Evolutionary conservation across 768 basidiomycete genomes (phyloP).

Genomic region (Scleroderma citrinum): DNA sequence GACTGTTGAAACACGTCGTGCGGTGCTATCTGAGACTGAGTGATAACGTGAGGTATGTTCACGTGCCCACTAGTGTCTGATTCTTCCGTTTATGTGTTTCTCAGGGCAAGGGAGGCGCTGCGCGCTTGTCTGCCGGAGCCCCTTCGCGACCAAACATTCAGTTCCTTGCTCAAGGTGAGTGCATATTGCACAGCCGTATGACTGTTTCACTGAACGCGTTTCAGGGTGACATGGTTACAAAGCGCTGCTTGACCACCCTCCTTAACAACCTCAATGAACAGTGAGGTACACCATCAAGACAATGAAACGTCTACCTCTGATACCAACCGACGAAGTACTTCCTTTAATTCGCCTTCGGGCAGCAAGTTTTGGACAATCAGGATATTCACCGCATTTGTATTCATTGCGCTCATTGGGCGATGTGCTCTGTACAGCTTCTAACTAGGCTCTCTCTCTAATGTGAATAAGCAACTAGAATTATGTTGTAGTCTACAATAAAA

Average conservation of each 20-base stretch:
- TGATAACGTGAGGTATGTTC: slow-evolving; percentile 83
- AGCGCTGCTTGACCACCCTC: slow-evolving; percentile 85
- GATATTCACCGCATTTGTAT: slow-evolving; percentile 26
- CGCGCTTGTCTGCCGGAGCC: slow-evolving; percentile 95
- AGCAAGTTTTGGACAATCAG: slow-evolving; percentile 26
- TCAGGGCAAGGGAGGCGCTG: slow-evolving; percentile 90
- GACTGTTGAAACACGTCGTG: slow-evolving; percentile 95
- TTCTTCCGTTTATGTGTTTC: slow-evolving; percentile 7
- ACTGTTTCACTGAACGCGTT: slow-evolving; percentile 9
- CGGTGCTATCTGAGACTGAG: slow-evolving; percentile 93
- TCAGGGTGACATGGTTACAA: slow-evolving; percentile 97
- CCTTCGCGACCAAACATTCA: slow-evolving; percentile 89
- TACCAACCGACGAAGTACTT: slow-evolving; percentile 2
- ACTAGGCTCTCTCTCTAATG: slow-evolving; percentile 28
- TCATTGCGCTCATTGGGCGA: slow-evolving; percentile 13
- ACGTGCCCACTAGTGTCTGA: slow-evolving; percentile 3
- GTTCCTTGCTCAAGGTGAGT: slow-evolving; percentile 76
- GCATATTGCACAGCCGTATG: neutral
- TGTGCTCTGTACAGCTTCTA: slow-evolving; percentile 29
- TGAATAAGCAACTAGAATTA: slow-evolving; percentile 25
- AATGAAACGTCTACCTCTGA: neutral
- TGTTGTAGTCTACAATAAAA: slow-evolving; percentile 30
- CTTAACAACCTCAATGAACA: slow-evolving; percentile 82
- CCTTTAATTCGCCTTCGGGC: slow-evolving; percentile 13
- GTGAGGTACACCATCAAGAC: slow-evolving; percentile 18